phyloP scores from a whole-genome alignment of 139 green algal species.

The Chloropicon primus region DNA sequence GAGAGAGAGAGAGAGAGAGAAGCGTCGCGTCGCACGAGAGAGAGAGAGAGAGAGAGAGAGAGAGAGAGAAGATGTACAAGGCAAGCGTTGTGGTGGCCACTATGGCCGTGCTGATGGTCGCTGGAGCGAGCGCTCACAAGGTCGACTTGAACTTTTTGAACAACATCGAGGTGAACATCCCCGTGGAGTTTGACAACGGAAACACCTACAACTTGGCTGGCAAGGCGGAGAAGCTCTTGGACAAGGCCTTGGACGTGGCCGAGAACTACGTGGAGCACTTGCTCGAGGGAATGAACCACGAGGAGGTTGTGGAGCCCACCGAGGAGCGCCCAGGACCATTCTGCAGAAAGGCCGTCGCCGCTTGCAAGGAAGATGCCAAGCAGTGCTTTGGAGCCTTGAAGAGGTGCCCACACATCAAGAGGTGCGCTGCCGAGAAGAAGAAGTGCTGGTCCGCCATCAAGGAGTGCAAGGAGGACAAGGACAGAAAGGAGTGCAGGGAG shows the following conservation, averaged over 20 bases:
- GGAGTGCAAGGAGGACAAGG: not conserved
- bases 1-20: too few relatives aligned
- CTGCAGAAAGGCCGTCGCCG: not conserved
- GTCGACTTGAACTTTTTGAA: not conserved
- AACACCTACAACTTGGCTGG: not conserved
- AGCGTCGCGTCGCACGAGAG: too few relatives aligned
- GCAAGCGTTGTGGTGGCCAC: not conserved
- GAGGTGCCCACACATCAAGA: not conserved
- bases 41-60: too few relatives aligned
- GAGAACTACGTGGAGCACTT: not conserved
- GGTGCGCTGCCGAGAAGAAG: not conserved
- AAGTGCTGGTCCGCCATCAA: not conserved
- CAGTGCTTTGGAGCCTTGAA: not conserved
- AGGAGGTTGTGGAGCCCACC: too few relatives aligned
- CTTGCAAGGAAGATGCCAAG: not conserved
- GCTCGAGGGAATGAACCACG: not conserved
- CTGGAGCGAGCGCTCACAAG: not conserved
- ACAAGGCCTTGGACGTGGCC: not conserved
- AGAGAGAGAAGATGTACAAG: not conserved
- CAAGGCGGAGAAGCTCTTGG: not conserved
- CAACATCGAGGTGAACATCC: not conserved
- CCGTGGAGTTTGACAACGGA: not conserved
- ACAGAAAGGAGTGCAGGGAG: not conserved
- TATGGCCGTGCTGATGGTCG: not conserved
- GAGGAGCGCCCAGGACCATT: too few relatives aligned